These are phyloP conservation scores for Penicillium coffeae DNA, from an alignment of 495 filamentous ascomycete species.

Conservation along the genomic window DNA sequence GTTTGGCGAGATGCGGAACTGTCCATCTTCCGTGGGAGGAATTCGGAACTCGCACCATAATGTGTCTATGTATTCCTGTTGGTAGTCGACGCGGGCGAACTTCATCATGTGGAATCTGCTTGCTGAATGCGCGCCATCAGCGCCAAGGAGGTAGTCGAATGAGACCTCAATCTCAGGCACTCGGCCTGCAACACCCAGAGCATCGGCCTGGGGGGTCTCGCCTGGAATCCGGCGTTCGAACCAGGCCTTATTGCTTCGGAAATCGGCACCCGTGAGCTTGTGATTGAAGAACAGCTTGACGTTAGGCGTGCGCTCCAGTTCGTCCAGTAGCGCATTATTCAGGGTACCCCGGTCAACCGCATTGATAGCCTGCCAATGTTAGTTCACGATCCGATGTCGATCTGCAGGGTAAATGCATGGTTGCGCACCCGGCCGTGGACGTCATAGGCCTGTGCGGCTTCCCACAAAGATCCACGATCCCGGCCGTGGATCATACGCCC, in stretches of 20 bases:
- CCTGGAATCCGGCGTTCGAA: conserved; percentile 59
- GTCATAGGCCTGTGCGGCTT: conserved; percentile 85
- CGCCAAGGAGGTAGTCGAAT: conserved; percentile 95
- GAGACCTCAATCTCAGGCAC: conserved; percentile 61
- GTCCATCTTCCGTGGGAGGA: conserved; percentile 48
- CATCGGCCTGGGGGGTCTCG: conserved; percentile 28
- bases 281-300: conserved; percentile 89
- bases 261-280: conserved; percentile 84
- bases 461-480: conserved; percentile 61
- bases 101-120: conserved; percentile 93
- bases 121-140: conserved; percentile 91
- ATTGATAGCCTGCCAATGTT: conserved; percentile 55
- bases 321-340: conserved; percentile 83
- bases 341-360: conserved; percentile 73
- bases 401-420: neutral
- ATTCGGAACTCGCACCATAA: conserved; percentile 97
- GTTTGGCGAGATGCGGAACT: conserved; percentile 78
- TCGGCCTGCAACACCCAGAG: conserved; percentile 29
- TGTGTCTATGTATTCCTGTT: conserved; percentile 94
- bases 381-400: neutral
- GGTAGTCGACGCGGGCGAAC: conserved; percentile 78
- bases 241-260: conserved; percentile 75
- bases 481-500: conserved; percentile 96
- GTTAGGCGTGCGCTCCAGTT: conserved; percentile 75
- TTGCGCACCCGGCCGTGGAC: conserved; percentile 74